Conservation (phyloP, 768 basidiomycete genomes). For the Rhodosporidiobolus odoratus region DNA sequence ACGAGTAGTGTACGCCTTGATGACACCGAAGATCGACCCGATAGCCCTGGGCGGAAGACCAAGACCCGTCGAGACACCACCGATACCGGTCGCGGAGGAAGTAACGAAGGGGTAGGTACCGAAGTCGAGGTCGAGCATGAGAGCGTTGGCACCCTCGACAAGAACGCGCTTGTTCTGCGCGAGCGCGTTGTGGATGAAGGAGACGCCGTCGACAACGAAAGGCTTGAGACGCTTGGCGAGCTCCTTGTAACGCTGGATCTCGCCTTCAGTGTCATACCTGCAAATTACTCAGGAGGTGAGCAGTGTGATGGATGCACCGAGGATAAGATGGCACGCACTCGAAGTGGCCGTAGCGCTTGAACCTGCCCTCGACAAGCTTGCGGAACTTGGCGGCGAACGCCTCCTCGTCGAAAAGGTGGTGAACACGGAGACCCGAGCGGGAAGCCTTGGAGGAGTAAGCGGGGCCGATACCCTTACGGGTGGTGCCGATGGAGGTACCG, state of each 20-base stretch:
- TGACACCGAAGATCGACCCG: conserved; percentile 80
- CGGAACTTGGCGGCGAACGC: conserved; percentile 88
- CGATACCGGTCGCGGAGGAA: conserved; percentile 84
- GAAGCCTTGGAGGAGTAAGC: conserved; percentile 97
- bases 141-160: conserved; percentile 94
- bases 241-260: conserved; percentile 83
- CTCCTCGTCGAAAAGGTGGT: conserved; percentile 68
- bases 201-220: conserved; percentile 80
- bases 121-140: conserved; percentile 97
- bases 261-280: conserved; percentile 87
- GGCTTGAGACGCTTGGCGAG: conserved; percentile 79
- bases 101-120: conserved; percentile 98
- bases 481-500: conserved; percentile 77
- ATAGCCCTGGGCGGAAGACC: conserved; percentile 87
- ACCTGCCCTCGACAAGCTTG: conserved; percentile 88
- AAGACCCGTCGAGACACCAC: conserved; percentile 95
- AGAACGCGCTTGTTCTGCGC: conserved; percentile 70
- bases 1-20: conserved; percentile 97
- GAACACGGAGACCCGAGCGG: conserved; percentile 87
- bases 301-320: background rate
- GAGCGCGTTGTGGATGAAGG: conserved; percentile 76
- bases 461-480: conserved; percentile 96
- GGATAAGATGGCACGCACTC: conserved; percentile 50
- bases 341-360: conserved; percentile 95
- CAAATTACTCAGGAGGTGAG: background rate